Base-by-base conservation (phyloP, 2,329 filamentous ascomycete species). In the Diaporthe aspalathi region DNA sequence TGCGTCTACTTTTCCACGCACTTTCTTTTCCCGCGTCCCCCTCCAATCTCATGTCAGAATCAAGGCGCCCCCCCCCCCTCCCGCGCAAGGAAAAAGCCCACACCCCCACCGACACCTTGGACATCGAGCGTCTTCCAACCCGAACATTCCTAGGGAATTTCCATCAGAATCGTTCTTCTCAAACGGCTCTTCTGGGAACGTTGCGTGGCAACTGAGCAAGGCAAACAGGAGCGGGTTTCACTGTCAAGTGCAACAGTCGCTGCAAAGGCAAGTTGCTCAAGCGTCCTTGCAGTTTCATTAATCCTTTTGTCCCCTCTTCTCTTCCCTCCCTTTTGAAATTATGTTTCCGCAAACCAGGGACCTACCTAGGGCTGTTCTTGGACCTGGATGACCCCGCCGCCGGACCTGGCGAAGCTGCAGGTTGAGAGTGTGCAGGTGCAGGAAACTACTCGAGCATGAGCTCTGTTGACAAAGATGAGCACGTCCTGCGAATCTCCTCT, bases 41-140 rank as follows among this genome's bases (percentile, higher is more conserved):
- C 43, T 68, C 66, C 66, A 68, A 57, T 68, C 60, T 65, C 66
- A 43, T 60, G 22, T 40, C 52, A 38, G 45, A 60, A 47, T 49
- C 47, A 60, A 45, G 17, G 45, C 66, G 43, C 53, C 43, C n/a
- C n/a, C n/a, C n/a, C n/a, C n/a, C n/a, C n/a, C n/a, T n/a, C n/a
- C n/a, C n/a, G n/a, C n/a, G n/a, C n/a, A 40, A 57, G 47, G 29
- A 45, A 22, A 45, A 47, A 11, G 14, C 29, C 45, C 5, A 7
- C 12, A 8, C n/a, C 45, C 27, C 45, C 60, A 24, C 60, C 29
- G 43, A 65, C 40, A 68, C 17, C 53, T 66, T 66, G 29, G 50
- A 22, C 20, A 7, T 66, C 35, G 22, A 66, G 52, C 27, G n/a
- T n/a, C n/a, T 29, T n/a, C 43, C 29, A 49, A 49, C 29, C 17